Percentiles rank a stretch among this genome's conserved stretches.
phyloP scores from a whole-genome alignment of 2,329 filamentous ascomycete species.

The Kalmusia sp. region DNA sequence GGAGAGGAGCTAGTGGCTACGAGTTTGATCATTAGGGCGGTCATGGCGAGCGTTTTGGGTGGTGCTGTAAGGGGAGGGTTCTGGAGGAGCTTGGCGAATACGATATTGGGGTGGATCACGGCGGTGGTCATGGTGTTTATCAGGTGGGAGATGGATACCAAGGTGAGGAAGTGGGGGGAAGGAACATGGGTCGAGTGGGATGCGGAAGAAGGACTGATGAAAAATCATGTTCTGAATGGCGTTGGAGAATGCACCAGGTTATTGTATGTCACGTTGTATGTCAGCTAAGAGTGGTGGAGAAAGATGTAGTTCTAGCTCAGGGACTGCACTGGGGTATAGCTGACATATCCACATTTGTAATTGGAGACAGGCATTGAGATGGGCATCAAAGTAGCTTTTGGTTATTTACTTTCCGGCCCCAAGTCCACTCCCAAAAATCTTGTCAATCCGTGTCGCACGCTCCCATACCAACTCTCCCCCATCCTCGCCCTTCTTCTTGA shows the following conservation, averaged over 20 bases:
- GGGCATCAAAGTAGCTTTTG: not conserved
- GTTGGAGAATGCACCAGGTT: not conserved
- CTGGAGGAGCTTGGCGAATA: constrained; percentile 17
- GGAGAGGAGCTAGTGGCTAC: constrained; percentile 39
- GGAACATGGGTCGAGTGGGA: constrained; percentile 16
- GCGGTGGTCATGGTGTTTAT: constrained; percentile 17
- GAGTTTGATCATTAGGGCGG: constrained; percentile 17
- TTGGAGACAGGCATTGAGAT: too few relatives aligned
- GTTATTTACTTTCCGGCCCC: not conserved
- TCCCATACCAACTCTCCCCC: constrained; percentile 57
- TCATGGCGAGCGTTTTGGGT: constrained; percentile 18
- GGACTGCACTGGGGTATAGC: too few relatives aligned
- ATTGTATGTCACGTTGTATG: too few relatives aligned
- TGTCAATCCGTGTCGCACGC: constrained; percentile 54
- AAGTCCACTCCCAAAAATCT: constrained; percentile 55
- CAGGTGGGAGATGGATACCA: constrained; percentile 19
- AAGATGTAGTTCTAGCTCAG: too few relatives aligned
- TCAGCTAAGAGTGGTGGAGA: too few relatives aligned
- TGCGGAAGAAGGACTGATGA: constrained; percentile 5
- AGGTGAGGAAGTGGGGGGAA: constrained; percentile 18
- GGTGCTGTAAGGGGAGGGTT: constrained; percentile 14
- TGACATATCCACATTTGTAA: too few relatives aligned
- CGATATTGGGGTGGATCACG: constrained; percentile 13
- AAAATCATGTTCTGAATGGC: not conserved
- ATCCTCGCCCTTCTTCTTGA: constrained; percentile 49